phyloP scores from a whole-genome alignment of 352 stramenopile genomes.

The Phytophthora citricola region DNA sequence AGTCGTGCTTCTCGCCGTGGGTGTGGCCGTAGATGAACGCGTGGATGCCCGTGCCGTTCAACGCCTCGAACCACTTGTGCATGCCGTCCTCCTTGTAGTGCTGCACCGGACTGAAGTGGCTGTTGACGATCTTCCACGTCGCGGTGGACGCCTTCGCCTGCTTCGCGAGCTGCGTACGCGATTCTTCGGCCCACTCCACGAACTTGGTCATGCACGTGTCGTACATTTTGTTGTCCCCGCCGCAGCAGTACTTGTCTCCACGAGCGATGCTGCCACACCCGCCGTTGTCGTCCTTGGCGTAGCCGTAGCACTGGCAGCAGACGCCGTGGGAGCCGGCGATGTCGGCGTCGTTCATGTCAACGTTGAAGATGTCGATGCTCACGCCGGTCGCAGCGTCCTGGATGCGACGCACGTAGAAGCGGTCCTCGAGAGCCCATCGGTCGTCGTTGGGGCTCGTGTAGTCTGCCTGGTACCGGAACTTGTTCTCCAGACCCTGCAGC shows the following conservation, averaged over 20 bases:
- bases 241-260: constrained; percentile 16
- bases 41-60: constrained; percentile 11
- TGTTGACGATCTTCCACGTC: constrained; percentile 12
- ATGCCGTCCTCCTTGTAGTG: constrained; percentile 19
- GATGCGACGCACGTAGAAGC: constrained; percentile 19
- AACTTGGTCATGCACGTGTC: constrained; percentile 16
- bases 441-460: constrained; percentile 17
- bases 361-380: constrained; percentile 66
- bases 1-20: constrained; percentile 13
- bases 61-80: constrained; percentile 26
- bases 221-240: constrained; percentile 14
- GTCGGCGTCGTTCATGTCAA: constrained; percentile 64
- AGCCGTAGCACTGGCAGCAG: constrained; percentile 34
- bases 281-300: constrained; percentile 1
- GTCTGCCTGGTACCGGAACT: constrained; percentile 12
- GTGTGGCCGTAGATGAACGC: constrained; percentile 25
- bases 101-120: constrained; percentile 4
- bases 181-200: constrained; percentile 10
- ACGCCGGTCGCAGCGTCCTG: constrained; percentile 35
- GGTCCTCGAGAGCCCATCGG: constrained; percentile 8
- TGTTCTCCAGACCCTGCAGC: constrained; percentile 19
- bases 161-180: constrained; percentile 3
- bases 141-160: constrained; percentile 4
- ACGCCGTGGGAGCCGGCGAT: constrained; percentile 54
- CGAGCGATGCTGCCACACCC: constrained; percentile 5